Conservation (phyloP, 768 basidiomycete genomes). For the Pholiota molesta region DNA sequence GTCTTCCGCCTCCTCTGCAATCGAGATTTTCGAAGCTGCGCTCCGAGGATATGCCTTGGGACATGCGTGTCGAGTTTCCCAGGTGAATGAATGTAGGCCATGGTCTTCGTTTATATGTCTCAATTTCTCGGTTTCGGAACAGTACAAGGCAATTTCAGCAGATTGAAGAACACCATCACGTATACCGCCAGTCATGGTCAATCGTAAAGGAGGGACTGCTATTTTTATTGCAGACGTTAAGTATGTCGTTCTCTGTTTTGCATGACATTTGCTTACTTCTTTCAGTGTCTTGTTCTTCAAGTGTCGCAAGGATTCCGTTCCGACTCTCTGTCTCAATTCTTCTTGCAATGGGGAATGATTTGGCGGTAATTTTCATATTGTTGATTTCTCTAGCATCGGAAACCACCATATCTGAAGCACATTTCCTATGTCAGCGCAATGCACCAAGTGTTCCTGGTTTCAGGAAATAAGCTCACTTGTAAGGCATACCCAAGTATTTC, state of each 20-base stretch:
- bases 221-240: not conserved
- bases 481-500: constrained; percentile 33
- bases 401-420: not conserved
- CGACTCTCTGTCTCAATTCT: not conserved
- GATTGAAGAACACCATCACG: not conserved
- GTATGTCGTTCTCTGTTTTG: not conserved
- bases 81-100: constrained; percentile 26
- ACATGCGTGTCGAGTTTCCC: constrained; percentile 33
- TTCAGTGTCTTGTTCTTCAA: not conserved
- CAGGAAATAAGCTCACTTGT: constrained; percentile 23
- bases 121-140: constrained; percentile 17
- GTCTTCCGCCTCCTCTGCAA: constrained; percentile 14
- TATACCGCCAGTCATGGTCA: not conserved
- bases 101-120: constrained; percentile 17
- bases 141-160: constrained; percentile 16
- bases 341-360: not conserved
- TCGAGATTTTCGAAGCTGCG: not conserved
- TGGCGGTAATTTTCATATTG: not conserved
- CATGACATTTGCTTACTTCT: not conserved
- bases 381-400: no score
- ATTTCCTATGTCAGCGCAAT: no score
- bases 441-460: no score
- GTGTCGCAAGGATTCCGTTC: not conserved
- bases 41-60: constrained; percentile 16
- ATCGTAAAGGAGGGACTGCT: not conserved